Evolutionary conservation across 2,329 filamentous ascomycete species (phyloP).

Genomic region (Fusarium pilosicola): DNA sequence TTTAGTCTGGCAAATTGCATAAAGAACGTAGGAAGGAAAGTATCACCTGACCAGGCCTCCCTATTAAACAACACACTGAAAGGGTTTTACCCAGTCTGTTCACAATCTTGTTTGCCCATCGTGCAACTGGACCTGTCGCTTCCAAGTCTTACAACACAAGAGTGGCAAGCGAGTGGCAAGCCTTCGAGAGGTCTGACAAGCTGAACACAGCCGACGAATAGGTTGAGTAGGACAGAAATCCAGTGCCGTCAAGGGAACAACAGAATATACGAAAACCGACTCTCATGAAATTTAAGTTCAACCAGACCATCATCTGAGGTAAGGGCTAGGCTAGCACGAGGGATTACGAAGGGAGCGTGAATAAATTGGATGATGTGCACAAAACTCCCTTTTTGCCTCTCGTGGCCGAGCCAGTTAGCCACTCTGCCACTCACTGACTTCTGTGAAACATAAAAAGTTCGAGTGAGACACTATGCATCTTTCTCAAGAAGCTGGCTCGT

Average conservation of each 20-base stretch:
- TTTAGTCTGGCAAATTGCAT: neutral
- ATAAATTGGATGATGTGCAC: constrained; percentile 12
- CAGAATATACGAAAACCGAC: neutral
- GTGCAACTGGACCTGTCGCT: neutral
- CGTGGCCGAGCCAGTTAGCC: neutral
- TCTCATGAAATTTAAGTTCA: neutral
- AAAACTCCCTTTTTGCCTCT: constrained; percentile 23
- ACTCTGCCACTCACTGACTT: neutral
- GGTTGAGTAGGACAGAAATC: constrained; percentile 6
- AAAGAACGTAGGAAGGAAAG: neutral
- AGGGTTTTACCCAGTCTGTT: neutral
- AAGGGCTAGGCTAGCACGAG: constrained; percentile 22
- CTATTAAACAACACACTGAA: neutral
- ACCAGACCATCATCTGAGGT: neutral
- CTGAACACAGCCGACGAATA: constrained; percentile 1
- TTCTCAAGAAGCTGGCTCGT: neutral
- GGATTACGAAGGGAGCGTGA: constrained; percentile 14
- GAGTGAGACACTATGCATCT: constrained; percentile 33
- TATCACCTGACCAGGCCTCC: neutral
- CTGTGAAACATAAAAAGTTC: neutral
- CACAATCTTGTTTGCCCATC: neutral
- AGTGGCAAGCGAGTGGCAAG: constrained; percentile 30
- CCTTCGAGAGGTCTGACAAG: constrained; percentile 13
- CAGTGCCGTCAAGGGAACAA: neutral
- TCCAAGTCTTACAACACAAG: constrained; percentile 33